Base-by-base conservation (phyloP, 208 protist genomes). In the Zelonia costaricensis region DNA sequence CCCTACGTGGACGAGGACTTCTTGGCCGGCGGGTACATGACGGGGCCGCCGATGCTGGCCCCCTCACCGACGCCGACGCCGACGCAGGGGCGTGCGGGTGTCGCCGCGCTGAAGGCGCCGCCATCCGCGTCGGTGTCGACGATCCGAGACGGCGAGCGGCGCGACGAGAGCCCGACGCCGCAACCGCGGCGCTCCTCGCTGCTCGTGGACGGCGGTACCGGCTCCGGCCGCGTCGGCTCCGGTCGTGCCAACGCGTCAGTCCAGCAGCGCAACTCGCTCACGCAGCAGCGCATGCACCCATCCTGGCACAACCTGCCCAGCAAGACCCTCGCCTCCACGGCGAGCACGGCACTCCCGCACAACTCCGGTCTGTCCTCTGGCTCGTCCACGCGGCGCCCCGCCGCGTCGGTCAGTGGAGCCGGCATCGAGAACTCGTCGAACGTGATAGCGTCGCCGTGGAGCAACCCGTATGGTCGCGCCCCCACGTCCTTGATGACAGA, bases 21-120 rank as follows among this genome's bases (percentile, higher is more conserved):
- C 38, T 39, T 72, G 7, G 65, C 56, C 8, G 65, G 57, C 23
- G 65, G 65, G 36, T 72, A 72, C 49, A 57, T 72, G 40, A 72
- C 65, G 8, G 25, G 51, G 18, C 55, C 43, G 12, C 27, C 47
- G 13, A 30, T 54, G 48, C 25, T 62, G 18, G 51, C 25, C 49
- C 46, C 2, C 28, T 70, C n/a, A 31, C 28, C 39, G 35, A 28
- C 15, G 16, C 20, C 16, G n/a, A 23, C n/a, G n/a, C n/a, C n/a
- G n/a, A n/a, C n/a, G n/a, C n/a, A n/a, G n/a, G n/a, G n/a, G n/a
- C n/a, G n/a, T n/a, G n/a, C n/a, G n/a, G n/a, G n/a, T n/a, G n/a
- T n/a, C n/a, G n/a, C n/a, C n/a, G n/a, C n/a, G n/a, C n/a, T n/a
- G n/a, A n/a, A n/a, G n/a, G n/a, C n/a, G n/a, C n/a, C n/a, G n/a